Base-by-base conservation (phyloP, 805 yeast genomes). In the Monosporozyma yasuniensis region DNA sequence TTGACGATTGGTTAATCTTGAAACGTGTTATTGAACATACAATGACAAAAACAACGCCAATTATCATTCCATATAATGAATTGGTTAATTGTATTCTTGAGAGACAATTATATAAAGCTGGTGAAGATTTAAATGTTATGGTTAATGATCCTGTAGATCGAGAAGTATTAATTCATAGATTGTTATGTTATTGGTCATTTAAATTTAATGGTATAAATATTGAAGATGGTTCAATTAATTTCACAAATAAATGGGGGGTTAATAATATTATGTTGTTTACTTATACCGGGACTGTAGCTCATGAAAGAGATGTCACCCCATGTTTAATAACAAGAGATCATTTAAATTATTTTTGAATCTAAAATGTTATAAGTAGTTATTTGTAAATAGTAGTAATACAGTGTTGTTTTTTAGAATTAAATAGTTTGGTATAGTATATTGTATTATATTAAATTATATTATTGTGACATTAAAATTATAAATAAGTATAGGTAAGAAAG, bases 61-160 rank as follows among this genome's bases (percentile, higher is more conserved):
- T 42, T 7, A 46, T 54, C 1, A 56, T 83, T 49, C 63, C 70
- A 34, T 66, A 69, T 27, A 70, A 70, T 51, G 89, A 84, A 60
- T 59, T 83, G 34, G 66, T 80, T 2, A 63, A 71, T 43, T 75
- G 79, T 6, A 76, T 84, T 53, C 55, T 80, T 39, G 81, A 79
- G 52, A 71, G 89, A 50, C 81, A 80, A 25, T 63, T 83, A 42
- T 68, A 80, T 14, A 70, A 72, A 51, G 49, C 54, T 12, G 58
- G 50, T 1, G 71, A 66, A 22, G 67, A 70, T 47, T 43, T 70
- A 22, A 52, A 65, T 52, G 50, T 48, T 41, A 49, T 72, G 55
- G 71, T 68, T 6, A 52, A 65, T 19, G 65, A 68, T 43, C 65
- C 65, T 12, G 54, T 68, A 19, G 69, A 76, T 27, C 49, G 69